Conservation (phyloP, 352 stramenopile species). For the Peronospora destructor region DNA sequence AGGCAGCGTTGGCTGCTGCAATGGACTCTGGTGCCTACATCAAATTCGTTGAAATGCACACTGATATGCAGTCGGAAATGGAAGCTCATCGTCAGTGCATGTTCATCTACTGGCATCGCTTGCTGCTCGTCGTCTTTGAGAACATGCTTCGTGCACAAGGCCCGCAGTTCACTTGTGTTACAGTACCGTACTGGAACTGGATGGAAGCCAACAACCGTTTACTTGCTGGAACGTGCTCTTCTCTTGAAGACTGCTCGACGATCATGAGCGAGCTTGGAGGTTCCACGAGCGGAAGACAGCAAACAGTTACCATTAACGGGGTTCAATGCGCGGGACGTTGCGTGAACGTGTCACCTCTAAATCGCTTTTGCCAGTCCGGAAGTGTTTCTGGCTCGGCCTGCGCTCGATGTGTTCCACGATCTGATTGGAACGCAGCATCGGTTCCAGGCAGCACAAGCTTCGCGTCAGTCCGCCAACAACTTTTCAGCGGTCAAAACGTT, state of each 20-base stretch:
- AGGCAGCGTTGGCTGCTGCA: conserved; percentile 32
- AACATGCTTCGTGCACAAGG: conserved; percentile 75
- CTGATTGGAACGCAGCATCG: conserved; percentile 23
- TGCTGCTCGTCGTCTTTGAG: conserved; percentile 61
- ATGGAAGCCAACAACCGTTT: conserved; percentile 41
- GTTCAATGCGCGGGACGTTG: conserved; percentile 34
- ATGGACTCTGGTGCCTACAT: conserved; percentile 54
- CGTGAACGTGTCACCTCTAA: conserved; percentile 25
- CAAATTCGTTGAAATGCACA: conserved; percentile 61
- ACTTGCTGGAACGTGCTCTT: conserved; percentile 33
- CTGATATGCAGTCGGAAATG: conserved; percentile 44
- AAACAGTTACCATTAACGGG: conserved; percentile 41
- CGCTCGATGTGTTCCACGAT: conserved; percentile 43
- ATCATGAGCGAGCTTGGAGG: conserved; percentile 41
- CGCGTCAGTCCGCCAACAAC: conserved; percentile 39
- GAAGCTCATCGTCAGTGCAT: conserved; percentile 58
- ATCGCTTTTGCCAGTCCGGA: conserved; percentile 53
- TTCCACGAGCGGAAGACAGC: conserved; percentile 14
- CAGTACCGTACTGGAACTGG: conserved; percentile 78
- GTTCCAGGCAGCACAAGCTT: conserved; percentile 37
- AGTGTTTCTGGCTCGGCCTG: conserved; percentile 19
- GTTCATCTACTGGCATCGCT: conserved; percentile 80
- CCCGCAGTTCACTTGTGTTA: conserved; percentile 51
- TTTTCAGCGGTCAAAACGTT: conserved; percentile 47
- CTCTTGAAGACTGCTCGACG: conserved; percentile 38